phyloP scores from a whole-genome alignment of 352 stramenopile genomes.

The Phytopythium mirpurense region DNA sequence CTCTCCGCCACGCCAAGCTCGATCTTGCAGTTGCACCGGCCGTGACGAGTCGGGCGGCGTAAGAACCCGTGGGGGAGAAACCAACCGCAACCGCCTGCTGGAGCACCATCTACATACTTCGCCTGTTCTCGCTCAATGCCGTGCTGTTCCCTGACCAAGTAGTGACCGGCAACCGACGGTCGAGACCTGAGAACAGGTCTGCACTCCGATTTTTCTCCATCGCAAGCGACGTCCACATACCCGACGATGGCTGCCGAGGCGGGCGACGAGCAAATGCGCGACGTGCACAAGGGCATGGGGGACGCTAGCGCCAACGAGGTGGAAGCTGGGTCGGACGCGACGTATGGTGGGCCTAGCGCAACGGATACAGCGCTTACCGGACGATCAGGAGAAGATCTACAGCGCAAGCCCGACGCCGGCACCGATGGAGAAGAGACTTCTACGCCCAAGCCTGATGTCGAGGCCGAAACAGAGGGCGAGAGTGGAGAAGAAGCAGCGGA shows the following conservation, averaged over 20 bases:
- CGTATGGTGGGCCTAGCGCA: not conserved
- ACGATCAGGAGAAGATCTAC: not conserved
- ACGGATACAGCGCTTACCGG: too few relatives aligned
- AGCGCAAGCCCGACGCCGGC: not conserved
- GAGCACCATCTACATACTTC: too few relatives aligned
- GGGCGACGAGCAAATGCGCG: not conserved
- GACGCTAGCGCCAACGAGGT: not conserved
- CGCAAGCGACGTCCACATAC: not conserved
- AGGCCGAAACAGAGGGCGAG: not conserved
- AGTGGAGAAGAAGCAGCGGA: not conserved
- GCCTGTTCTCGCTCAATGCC: not conserved
- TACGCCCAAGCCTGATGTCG: too few relatives aligned
- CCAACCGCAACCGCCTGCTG: slow-evolving; percentile 3
- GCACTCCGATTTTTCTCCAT: not conserved
- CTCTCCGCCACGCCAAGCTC: not conserved
- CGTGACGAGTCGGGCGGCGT: not conserved
- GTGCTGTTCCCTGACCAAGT: not conserved
- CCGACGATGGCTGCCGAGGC: not conserved
- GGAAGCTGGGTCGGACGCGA: too few relatives aligned
- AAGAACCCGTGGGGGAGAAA: not conserved
- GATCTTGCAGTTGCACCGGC: not conserved
- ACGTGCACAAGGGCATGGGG: not conserved
- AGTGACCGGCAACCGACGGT: not conserved
- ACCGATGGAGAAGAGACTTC: not conserved
- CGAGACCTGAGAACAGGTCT: not conserved